phyloP scores from a whole-genome alignment of 768 basidiomycete genomes.

The Leccinum pellstonianum region DNA sequence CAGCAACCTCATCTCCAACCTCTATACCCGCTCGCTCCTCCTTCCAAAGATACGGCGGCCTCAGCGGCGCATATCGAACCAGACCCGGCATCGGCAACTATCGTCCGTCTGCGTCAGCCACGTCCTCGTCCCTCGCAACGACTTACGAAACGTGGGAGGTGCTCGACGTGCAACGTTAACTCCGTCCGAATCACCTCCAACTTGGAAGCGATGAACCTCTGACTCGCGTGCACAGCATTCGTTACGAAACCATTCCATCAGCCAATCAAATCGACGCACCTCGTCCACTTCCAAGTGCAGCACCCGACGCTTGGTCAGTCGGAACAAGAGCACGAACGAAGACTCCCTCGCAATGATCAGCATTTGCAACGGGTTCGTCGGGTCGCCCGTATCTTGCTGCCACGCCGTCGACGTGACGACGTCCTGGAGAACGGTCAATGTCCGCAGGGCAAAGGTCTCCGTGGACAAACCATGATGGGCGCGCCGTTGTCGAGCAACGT shows the following conservation, averaged over 20 bases:
- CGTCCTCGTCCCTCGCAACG: neutral
- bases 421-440: constrained; percentile 3
- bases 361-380: constrained; percentile 14
- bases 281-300: constrained; percentile 28
- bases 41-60: neutral
- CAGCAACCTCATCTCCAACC: neutral
- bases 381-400: neutral
- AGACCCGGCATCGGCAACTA: neutral
- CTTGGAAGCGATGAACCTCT: constrained; percentile 18
- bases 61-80: neutral
- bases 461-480: neutral
- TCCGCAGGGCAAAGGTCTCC: too few species aligned
- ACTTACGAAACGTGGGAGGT: neutral
- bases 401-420: constrained; percentile 2
- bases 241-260: neutral
- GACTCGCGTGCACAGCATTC: neutral
- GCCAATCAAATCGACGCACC: constrained; percentile 5
- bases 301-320: constrained; percentile 19
- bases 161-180: neutral
- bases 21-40: neutral
- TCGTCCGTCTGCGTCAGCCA: neutral
- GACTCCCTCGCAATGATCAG: constrained; percentile 20
- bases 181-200: constrained; percentile 23
- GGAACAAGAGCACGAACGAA: constrained; percentile 21
- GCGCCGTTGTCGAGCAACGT: constrained; percentile 9